These are phyloP conservation scores for Acacia acuminata DNA, from an alignment of 306 rosid genomes.

Conservation along the genomic window DNA sequence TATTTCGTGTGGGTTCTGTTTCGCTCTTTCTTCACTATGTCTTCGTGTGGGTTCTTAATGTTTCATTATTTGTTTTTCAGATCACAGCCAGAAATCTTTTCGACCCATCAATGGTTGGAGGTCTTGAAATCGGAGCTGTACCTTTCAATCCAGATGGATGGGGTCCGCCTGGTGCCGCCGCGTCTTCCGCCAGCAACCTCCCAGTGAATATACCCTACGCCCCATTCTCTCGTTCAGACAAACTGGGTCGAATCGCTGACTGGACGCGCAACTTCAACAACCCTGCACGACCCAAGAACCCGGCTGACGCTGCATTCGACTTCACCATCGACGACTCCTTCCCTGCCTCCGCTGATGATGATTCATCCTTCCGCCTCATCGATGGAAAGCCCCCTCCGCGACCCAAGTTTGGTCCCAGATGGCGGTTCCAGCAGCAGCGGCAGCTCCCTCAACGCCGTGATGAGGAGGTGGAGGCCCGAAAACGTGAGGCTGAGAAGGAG, in stretches of 20 bases:
- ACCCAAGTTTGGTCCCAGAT: conserved; percentile 80
- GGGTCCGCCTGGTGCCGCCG: conserved; percentile 74
- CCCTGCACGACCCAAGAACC: conserved; percentile 61
- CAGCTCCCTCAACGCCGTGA: conserved; percentile 95
- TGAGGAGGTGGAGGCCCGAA: conserved; percentile 83
- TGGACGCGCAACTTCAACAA: conserved; percentile 86
- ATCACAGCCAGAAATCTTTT: background rate
- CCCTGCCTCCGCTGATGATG: conserved; percentile 62
- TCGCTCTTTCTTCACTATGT: no score
- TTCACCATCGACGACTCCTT: conserved; percentile 84
- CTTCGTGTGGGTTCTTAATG: background rate
- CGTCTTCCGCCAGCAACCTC: conserved; percentile 41
- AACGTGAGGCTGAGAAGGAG: conserved; percentile 91
- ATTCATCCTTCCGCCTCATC: conserved; percentile 73
- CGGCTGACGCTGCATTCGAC: conserved; percentile 80
- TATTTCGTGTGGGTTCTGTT: no score
- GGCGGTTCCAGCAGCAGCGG: conserved; percentile 80
- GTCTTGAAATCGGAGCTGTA: conserved; percentile 72
- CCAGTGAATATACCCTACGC: conserved; percentile 86
- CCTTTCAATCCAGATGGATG: conserved; percentile 86
- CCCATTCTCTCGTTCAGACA: conserved; percentile 89
- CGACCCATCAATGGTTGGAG: conserved; percentile 39
- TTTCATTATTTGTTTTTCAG: background rate
- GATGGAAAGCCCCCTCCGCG: conserved; percentile 91
- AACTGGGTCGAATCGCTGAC: conserved; percentile 86